Base-by-base conservation (phyloP, 1,284 basidiomycete genomes). In the Malassezia cuniculi region DNA sequence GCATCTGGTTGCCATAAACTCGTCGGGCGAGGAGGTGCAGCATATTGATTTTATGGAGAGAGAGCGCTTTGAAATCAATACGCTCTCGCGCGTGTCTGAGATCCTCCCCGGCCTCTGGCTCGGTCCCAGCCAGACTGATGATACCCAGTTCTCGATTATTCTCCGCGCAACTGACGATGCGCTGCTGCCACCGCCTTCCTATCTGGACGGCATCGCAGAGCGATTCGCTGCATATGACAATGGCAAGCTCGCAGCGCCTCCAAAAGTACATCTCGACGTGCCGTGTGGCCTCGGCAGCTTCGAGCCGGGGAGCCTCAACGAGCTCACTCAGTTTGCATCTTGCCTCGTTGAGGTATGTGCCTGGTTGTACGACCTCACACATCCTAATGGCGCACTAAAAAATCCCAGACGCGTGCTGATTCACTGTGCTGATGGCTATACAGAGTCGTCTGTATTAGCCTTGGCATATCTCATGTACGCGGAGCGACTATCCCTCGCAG, bases 51-150 rank as follows among this genome's bases (percentile, higher is more conserved):
- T 75, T 35, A 70, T 72, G 34, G 71, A 73, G 21, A 60, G 71
- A 31, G 86, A 93, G 70, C 78, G 78, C 64, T 81, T 85, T 46
- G 86, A 90, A 70, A 89, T 89, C 82, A 74, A 80, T 18, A 79
- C 82, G 55, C 72, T 90, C 43, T 93, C 87, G 0, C 75, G 77
- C 34, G 84, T 85, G 2, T 79, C 77, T 20, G 82, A 86, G 70
- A 85, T 90, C 34, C 71, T 72, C 12, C 69, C 72, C 25, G 72
- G 73, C 14, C 71, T 78, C 46, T 76, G 72, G 71, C 72, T 75
- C 31, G 41, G 41, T 18, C 24, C 33, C n/a, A 42, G 7, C 41
- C 44, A 26, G 49, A 46, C 14, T 18, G 30, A 36, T 15, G 36
- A 79, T 51, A 79, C 81, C 0, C 65, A 66, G 26, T 86, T 78